A percentile compares a stretch with the other conserved stretches of the same genome.
Conservation (phyloP, 2,329 filamentous ascomycete species). For the Pleurostoma richardsiae region DNA sequence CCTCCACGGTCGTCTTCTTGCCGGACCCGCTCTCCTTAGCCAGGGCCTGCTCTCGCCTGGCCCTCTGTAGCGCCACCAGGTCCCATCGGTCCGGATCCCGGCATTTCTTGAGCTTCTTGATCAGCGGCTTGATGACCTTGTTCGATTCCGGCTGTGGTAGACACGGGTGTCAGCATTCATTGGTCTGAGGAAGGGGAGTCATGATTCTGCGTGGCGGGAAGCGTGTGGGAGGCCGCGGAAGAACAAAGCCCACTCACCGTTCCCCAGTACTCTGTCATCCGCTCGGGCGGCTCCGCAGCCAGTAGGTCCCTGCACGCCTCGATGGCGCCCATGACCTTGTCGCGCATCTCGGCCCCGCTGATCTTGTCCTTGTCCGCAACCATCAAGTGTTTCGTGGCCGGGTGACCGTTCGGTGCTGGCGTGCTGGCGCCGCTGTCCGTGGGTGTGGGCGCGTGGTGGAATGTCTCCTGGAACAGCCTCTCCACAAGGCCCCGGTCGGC, state of each 20-base stretch:
- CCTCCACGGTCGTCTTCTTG: constrained; percentile 25
- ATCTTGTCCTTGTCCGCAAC: constrained; percentile 19
- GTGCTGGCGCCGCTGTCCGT: constrained; percentile 10
- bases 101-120: constrained; percentile 68
- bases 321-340: constrained; percentile 39
- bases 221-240: neutral
- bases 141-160: constrained; percentile 34
- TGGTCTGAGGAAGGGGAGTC: neutral
- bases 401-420: constrained; percentile 5
- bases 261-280: constrained; percentile 49
- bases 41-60: constrained; percentile 49
- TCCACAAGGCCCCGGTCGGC: constrained; percentile 63
- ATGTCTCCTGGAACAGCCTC: constrained; percentile 36
- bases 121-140: constrained; percentile 51
- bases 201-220: constrained; percentile 6
- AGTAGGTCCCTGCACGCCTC: constrained; percentile 49
- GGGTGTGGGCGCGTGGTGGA: constrained; percentile 16
- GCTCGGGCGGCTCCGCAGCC: constrained; percentile 50
- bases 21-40: constrained; percentile 27
- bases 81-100: constrained; percentile 71
- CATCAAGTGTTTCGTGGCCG: neutral
- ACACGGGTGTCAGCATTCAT: constrained; percentile 20
- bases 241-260: constrained; percentile 29
- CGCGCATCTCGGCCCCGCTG: constrained; percentile 11
- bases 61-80: constrained; percentile 62